Percentiles rank a stretch among this genome's conserved stretches.
phyloP scores from a whole-genome alignment of 192 early-diverging fungal species.

The Entomortierella lignicola region DNA sequence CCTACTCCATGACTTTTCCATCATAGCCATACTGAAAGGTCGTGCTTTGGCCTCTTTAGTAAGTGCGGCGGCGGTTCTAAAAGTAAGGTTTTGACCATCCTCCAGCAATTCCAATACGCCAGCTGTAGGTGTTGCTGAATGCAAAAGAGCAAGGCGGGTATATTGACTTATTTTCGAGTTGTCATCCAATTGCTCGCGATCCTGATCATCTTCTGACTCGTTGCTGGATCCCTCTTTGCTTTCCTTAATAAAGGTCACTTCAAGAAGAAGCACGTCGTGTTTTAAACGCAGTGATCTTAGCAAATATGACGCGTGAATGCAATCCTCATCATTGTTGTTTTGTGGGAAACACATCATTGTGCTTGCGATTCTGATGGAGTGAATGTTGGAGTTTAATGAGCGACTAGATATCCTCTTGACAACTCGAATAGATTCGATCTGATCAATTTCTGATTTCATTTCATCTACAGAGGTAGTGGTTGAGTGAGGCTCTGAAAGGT shows the following conservation, averaged over 20 bases:
- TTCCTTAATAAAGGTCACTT: conserved; percentile 7
- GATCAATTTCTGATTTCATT: not conserved
- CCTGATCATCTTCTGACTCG: not conserved
- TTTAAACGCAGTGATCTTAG: conserved; percentile 14
- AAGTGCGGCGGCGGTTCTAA: not conserved
- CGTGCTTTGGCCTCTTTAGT: not conserved
- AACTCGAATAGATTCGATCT: conserved; percentile 20
- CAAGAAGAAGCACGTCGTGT: conserved; percentile 18
- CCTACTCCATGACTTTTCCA: conserved; percentile 30
- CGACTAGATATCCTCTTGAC: conserved; percentile 14
- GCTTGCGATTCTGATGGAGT: not conserved
- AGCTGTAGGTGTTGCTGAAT: not conserved
- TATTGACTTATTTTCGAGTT: not conserved
- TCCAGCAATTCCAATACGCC: conserved; percentile 19
- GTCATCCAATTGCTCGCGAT: not conserved
- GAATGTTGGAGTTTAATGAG: conserved; percentile 9
- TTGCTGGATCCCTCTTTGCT: no score
- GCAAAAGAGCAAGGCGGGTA: conserved; percentile 10
- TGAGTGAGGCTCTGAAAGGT: not conserved
- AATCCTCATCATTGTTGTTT: conserved; percentile 2
- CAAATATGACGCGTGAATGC: conserved; percentile 17
- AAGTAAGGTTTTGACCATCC: not conserved
- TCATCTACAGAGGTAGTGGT: not conserved
- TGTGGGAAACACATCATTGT: conserved; percentile 25
- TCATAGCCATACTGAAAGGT: conserved; percentile 29